Evolutionary conservation across 140 eudicot species (phyloP).

Genomic region (Erigeron philadelphicus): DNA sequence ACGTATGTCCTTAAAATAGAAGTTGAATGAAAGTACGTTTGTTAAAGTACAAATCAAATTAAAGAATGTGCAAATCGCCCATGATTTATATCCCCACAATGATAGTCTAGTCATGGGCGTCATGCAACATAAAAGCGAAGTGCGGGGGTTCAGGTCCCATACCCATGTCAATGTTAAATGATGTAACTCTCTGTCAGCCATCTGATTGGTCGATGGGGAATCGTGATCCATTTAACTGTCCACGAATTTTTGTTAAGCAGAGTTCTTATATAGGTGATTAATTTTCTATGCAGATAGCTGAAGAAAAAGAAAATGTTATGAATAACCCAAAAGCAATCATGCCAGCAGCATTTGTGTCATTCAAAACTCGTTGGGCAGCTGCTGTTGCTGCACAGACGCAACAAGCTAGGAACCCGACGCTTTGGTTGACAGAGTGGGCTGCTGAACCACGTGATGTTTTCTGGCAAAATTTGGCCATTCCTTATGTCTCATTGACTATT

Average conservation of each 20-base stretch:
- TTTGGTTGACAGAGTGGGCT: slow-evolving; percentile 98
- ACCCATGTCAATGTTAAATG: too few species aligned
- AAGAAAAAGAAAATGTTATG: slow-evolving; percentile 50
- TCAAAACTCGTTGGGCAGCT: slow-evolving; percentile 94
- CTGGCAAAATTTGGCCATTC: slow-evolving; percentile 80
- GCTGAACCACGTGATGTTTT: slow-evolving; percentile 91
- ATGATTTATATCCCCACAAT: too few species aligned
- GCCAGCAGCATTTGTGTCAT: slow-evolving; percentile 97
- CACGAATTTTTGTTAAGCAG: background rate
- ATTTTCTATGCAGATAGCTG: slow-evolving; percentile 52
- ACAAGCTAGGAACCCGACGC: slow-evolving; percentile 77
- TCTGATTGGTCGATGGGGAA: too few species aligned
- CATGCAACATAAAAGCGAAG: too few species aligned
- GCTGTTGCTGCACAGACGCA: slow-evolving; percentile 98
- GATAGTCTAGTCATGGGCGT: too few species aligned
- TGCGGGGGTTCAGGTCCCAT: too few species aligned
- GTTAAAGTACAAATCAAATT: too few species aligned
- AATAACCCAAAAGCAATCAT: slow-evolving; percentile 59
- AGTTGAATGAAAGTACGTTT: too few species aligned
- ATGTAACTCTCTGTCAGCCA: too few species aligned
- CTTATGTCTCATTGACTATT: slow-evolving; percentile 65
- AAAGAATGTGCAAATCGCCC: too few species aligned
- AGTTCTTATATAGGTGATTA: background rate
- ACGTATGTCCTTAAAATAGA: too few species aligned
- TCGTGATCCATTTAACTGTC: too few species aligned